These are phyloP conservation scores for Nemania serpens DNA, from an alignment of 2,329 filamentous ascomycete genomes.

Conservation along the genomic window DNA sequence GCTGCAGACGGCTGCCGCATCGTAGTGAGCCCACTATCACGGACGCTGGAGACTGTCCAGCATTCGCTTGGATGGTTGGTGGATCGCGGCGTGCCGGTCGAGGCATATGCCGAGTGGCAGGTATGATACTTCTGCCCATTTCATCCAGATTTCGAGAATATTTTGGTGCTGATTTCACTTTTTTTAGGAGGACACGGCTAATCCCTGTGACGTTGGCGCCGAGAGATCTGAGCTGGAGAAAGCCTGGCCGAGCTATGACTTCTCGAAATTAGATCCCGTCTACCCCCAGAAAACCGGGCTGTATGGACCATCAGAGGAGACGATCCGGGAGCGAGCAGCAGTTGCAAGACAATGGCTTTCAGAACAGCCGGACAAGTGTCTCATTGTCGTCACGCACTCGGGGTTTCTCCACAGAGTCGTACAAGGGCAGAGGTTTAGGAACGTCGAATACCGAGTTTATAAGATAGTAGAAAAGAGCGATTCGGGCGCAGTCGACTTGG, in stretches of 20 bases:
- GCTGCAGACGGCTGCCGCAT: slow-evolving; percentile 35
- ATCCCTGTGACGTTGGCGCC: slow-evolving; percentile 40
- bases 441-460: slow-evolving; percentile 40
- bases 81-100: slow-evolving; percentile 36
- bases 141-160: neutral
- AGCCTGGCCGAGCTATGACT: slow-evolving; percentile 41
- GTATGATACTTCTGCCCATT: slow-evolving; percentile 33
- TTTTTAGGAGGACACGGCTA: slow-evolving; percentile 39
- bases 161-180: slow-evolving; percentile 5
- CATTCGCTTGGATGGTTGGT: slow-evolving; percentile 39
- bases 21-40: slow-evolving; percentile 40
- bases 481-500: slow-evolving; percentile 20
- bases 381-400: slow-evolving; percentile 42
- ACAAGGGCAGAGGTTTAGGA: slow-evolving; percentile 36
- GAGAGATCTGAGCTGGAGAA: slow-evolving; percentile 32
- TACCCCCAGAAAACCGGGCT: slow-evolving; percentile 42
- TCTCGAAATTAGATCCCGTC: slow-evolving; percentile 39
- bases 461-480: slow-evolving; percentile 29
- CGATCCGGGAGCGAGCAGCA: slow-evolving; percentile 34
- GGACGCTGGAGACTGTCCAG: slow-evolving; percentile 40
- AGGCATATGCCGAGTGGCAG: slow-evolving; percentile 43
- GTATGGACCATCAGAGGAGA: slow-evolving; percentile 38
- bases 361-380: slow-evolving; percentile 37
- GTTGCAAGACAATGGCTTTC: slow-evolving; percentile 40
- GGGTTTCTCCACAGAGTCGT: slow-evolving; percentile 39